Conservation (phyloP, 2,329 filamentous ascomycete species). For the Blumeria graminis region DNA sequence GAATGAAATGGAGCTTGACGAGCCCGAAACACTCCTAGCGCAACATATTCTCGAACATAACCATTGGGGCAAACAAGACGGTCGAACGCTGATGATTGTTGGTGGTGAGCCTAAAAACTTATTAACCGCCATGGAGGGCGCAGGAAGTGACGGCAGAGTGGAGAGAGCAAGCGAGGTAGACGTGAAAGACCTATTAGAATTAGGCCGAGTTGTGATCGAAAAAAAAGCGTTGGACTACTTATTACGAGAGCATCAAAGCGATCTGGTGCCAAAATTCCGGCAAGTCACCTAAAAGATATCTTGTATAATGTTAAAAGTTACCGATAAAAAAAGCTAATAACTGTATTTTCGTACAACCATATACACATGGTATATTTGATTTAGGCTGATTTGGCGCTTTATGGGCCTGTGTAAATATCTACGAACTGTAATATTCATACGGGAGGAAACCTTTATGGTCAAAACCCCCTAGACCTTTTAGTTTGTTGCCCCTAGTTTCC, state of each 20-base stretch:
- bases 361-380: not conserved
- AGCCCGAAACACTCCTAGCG: slow-evolving; percentile 30
- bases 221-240: slow-evolving; percentile 53
- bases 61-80: slow-evolving; percentile 39
- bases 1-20: slow-evolving; percentile 42
- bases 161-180: slow-evolving; percentile 60
- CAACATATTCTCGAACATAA: slow-evolving; percentile 46
- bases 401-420: too few species aligned
- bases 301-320: slow-evolving; percentile 5
- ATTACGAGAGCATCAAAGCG: slow-evolving; percentile 46
- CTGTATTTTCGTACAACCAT: not conserved
- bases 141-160: slow-evolving; percentile 42
- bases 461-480: not conserved
- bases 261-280: slow-evolving; percentile 20
- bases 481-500: too few species aligned
- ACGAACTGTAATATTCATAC: not conserved
- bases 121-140: slow-evolving; percentile 37
- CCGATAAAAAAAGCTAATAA: not conserved
- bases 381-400: not conserved
- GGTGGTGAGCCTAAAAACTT: slow-evolving; percentile 33
- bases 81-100: slow-evolving; percentile 56
- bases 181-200: slow-evolving; percentile 80
- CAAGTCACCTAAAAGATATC: slow-evolving; percentile 1
- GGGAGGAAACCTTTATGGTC: not conserved
- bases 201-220: slow-evolving; percentile 70